phyloP scores from a whole-genome alignment of 164 flowering plant genomes.

The Chimonanthus salicifolius region DNA sequence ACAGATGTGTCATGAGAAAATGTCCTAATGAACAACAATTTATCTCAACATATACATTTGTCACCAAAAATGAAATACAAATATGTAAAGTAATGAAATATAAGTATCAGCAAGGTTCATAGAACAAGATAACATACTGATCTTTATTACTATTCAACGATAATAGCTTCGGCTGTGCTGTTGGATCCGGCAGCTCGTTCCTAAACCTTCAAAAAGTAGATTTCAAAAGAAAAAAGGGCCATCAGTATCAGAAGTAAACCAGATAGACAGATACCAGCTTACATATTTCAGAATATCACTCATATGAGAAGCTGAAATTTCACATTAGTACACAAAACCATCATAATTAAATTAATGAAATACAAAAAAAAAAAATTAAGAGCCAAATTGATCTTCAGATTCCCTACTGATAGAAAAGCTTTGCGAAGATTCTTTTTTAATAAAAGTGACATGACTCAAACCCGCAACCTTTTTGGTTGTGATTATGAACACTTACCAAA shows the following conservation, averaged over 20 bases:
- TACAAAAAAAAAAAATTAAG: too few species aligned
- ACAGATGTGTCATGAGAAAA: background rate
- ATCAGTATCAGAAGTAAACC: slow-evolving; percentile 3
- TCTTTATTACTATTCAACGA: slow-evolving; percentile 62
- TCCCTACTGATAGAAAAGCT: too few species aligned
- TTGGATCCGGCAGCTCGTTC: slow-evolving; percentile 94
- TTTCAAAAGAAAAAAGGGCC: background rate
- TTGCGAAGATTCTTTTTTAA: too few species aligned
- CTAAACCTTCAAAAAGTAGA: slow-evolving; percentile 58
- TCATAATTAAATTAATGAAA: too few species aligned
- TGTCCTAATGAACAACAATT: background rate
- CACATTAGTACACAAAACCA: background rate
- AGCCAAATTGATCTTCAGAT: too few species aligned
- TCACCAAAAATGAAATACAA: background rate
- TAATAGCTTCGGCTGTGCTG: slow-evolving; percentile 81
- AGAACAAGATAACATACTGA: slow-evolving; percentile 41
- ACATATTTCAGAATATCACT: background rate
- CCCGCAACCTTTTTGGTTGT: too few species aligned
- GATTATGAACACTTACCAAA: too few species aligned
- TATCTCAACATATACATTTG: background rate
- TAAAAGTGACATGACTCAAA: too few species aligned
- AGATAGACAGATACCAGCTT: background rate
- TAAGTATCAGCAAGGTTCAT: background rate
- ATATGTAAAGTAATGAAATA: background rate
- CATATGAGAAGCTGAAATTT: background rate